A percentile compares a stretch with the other conserved stretches of the same genome.
These are phyloP conservation scores for Symbiodinium pilosum DNA, from an alignment of 73 alveolate genomes.

Conservation along the genomic window DNA sequence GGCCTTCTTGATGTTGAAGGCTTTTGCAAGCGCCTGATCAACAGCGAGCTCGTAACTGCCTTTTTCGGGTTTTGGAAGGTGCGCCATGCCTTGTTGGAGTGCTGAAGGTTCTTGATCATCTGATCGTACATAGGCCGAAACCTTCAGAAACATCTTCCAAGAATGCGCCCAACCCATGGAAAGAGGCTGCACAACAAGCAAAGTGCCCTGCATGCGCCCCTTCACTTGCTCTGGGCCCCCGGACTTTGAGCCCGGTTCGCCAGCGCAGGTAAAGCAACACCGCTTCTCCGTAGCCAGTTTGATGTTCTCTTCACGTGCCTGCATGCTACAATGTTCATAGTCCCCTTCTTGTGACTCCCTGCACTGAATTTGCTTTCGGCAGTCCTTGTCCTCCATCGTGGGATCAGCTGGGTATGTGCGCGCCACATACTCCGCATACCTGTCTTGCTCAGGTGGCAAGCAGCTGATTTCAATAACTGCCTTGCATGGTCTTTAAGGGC, in stretches of 20 bases:
- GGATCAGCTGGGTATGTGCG: slow-evolving; percentile 64
- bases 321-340: not conserved
- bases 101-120: slow-evolving; percentile 85
- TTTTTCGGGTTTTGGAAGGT: slow-evolving; percentile 59
- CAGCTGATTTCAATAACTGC: not conserved
- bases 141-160: not conserved
- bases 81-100: slow-evolving; percentile 61
- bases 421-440: slow-evolving; percentile 83
- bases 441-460: too few species aligned
- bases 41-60: not conserved
- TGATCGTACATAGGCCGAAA: slow-evolving; percentile 88
- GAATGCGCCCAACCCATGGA: not conserved
- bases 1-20: slow-evolving; percentile 83
- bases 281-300: slow-evolving; percentile 50
- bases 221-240: slow-evolving; percentile 15
- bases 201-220: too few species aligned
- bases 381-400: slow-evolving; percentile 79
- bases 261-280: slow-evolving; percentile 60
- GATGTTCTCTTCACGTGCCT: slow-evolving; percentile 72
- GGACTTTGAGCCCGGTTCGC: slow-evolving; percentile 77
- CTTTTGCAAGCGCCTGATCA: slow-evolving; percentile 43
- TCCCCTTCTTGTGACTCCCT: not conserved
- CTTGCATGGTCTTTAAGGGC: not conserved
- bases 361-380: not conserved
- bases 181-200: not conserved